These are phyloP conservation scores for Draba incana DNA, from an alignment of 345 rosid species.

Conservation along the genomic window DNA sequence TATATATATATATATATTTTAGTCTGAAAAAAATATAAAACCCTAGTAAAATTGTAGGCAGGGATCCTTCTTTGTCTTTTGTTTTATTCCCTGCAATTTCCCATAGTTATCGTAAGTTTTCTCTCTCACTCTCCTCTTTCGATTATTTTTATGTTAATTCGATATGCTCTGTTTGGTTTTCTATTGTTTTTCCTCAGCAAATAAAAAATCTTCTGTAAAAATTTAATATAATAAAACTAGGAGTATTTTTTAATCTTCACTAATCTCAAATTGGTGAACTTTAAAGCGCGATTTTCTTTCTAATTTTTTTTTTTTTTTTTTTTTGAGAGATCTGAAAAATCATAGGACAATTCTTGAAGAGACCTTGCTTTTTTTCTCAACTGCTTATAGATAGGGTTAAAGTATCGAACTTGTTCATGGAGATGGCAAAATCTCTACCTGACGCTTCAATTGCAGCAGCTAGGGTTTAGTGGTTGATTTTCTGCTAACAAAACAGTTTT, in stretches of 20 bases:
- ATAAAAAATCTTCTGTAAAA: constrained; percentile 4
- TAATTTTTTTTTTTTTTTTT: background rate
- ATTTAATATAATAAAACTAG: background rate
- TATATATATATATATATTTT: background rate
- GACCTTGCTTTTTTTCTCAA: background rate
- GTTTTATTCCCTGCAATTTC: constrained; percentile 14
- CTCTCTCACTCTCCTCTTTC: background rate
- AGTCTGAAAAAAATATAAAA: constrained; percentile 4
- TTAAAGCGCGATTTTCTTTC: constrained; percentile 13
- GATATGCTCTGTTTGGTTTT: background rate
- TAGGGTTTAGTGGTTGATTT: constrained; percentile 13
- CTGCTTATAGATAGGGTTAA: background rate
- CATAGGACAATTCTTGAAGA: background rate
- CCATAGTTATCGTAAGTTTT: constrained; percentile 28
- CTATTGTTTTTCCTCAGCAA: background rate
- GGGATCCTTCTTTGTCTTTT: background rate
- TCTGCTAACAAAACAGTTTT: background rate
- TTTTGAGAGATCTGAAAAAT: constrained; percentile 7
- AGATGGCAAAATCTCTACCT: constrained; percentile 19
- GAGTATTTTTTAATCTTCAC: background rate
- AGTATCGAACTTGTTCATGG: constrained; percentile 1
- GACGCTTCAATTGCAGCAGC: constrained; percentile 15
- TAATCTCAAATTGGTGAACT: background rate
- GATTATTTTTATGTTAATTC: background rate
- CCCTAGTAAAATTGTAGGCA: constrained; percentile 6